These are phyloP conservation scores for Trichoderma koningii DNA, from an alignment of 2,329 filamentous ascomycete genomes.

Conservation along the genomic window DNA sequence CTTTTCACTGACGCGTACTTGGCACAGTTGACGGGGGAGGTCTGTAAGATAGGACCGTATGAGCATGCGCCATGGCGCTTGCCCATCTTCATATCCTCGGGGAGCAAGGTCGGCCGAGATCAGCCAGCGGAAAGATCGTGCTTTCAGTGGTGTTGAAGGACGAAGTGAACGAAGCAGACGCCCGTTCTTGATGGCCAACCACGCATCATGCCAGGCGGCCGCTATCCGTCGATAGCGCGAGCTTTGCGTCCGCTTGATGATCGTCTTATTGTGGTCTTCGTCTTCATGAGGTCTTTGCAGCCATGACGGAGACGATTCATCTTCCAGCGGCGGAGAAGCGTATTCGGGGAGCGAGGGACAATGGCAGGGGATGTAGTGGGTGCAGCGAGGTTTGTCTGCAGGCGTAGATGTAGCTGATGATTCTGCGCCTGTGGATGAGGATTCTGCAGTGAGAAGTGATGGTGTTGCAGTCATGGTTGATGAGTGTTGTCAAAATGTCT, in stretches of 20 bases:
- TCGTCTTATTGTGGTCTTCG: slow-evolving; percentile 11
- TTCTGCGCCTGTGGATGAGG: background rate
- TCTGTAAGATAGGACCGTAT: slow-evolving; percentile 9
- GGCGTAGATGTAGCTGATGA: slow-evolving; percentile 8
- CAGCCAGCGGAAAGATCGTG: slow-evolving; percentile 14
- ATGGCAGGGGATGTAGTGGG: slow-evolving; percentile 22
- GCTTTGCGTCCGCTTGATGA: slow-evolving; percentile 5
- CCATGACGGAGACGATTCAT: slow-evolving; percentile 14
- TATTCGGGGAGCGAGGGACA: slow-evolving; percentile 20
- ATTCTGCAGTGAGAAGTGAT: slow-evolving; percentile 8
- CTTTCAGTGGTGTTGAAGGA: background rate
- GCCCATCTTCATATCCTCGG: slow-evolving; percentile 16
- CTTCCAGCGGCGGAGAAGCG: slow-evolving; percentile 8
- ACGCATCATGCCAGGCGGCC: slow-evolving; percentile 3
- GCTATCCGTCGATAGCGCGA: slow-evolving; percentile 5
- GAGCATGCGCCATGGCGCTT: slow-evolving; percentile 20
- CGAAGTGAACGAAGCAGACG: slow-evolving; percentile 10
- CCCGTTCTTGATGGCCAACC: background rate
- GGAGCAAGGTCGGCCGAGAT: slow-evolving; percentile 14
- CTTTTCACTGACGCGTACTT: background rate
- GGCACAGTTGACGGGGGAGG: background rate
- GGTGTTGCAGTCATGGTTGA: slow-evolving; percentile 8
- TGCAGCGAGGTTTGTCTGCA: slow-evolving; percentile 17
- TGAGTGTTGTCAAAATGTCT: slow-evolving; percentile 3
- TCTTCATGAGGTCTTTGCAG: slow-evolving; percentile 16